Base-by-base conservation (phyloP, 441 rosid species). In the Syzygium syzygioides region DNA sequence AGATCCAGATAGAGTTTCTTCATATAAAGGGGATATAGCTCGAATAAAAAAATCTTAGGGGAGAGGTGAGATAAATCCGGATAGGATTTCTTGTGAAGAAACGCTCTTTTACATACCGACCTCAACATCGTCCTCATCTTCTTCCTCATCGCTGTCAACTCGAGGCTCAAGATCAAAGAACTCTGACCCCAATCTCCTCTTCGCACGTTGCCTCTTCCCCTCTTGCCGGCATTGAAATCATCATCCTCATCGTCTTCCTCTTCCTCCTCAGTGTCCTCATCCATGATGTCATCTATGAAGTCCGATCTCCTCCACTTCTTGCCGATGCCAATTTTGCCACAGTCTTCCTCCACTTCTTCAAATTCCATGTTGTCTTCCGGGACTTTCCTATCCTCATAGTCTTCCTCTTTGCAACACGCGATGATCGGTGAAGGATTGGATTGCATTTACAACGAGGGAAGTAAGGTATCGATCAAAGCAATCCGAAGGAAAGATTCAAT, bases 71-170 rank as follows among this genome's bases (percentile, higher is more conserved):
- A 37, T 37, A 37, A 5, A 37, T 37, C 41, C 5, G 91, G 41
- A 37, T 37, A 37, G 41, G 5, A 37, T 37, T 37, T 37, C 41
- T 37, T 4, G 4, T 5, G 5, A 37, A 41, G 5, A 55, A 55
- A 25, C 34, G 32, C 25, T 13, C 32, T 50, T 50, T 50, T 32
- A 71, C 85, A 45, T 93, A 96, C 97, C 98, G 54, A 95, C 96
- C 79, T 98, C 98, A 14, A 91, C 95, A 3, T 95, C 98, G 9
- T 94, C 99, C 14, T 96, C 99, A 9, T 96, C 98, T 87, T 97
- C 99, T 1, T 96, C 99, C 0, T 96, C 99, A 10, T 96, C 98
- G 71, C 95, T 95, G 86, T 94, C 96, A 2, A 94, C 98, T 87
- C 88, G 94, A 0, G 98, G 99, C 76, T 94, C 95, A 7, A 87